Evolutionary conservation across 2,329 filamentous ascomycete genomes (phyloP), one percentile per base, ranked within the genome.

Genomic region (Chrysoporthe puriensis): DNA sequence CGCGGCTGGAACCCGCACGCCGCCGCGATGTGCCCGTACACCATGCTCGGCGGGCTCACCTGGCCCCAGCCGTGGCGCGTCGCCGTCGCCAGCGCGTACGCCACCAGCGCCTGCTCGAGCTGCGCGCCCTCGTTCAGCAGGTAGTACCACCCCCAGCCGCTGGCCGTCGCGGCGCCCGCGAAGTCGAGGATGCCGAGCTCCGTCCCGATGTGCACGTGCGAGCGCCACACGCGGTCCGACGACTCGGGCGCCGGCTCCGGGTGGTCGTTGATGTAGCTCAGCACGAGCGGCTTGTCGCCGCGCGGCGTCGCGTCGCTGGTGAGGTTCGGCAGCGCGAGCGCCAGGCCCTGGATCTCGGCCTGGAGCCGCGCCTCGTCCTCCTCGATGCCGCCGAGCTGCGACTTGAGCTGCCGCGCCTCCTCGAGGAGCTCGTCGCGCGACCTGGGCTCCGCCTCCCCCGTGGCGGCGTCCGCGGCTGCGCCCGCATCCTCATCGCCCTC

Each of bases 131-230:
- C 94, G 76, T 95, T 93, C n/a, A 93, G 84, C 13, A 99, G 88
- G 79, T 94, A 98, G 81, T 99, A 99, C 93, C 94, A 99, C 1
- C 96, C 96, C 95, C 95, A 99, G 48, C 96, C 96, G 3, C 91
- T 92, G 1, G 93, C 90, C n/a, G 87, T 89, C 1, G 90, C 90
- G 5, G 94, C 93, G 68, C 86, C 90, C 5, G 91, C 84, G 75
- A 99, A 97, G 80, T 99, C 95, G 63, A 99, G 84, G n/a, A 99
- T 85, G 44, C 90, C 90, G n/a, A 99, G 86, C 75, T 94, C 88
- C 4, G 88, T 84, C 43, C 96, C 96, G 73, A 99, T 95, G 72
- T 95, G 87, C 8, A 96, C 91, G 77, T 97, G 94, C 0, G 92
- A 95, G 54, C 88, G 85, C 86, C 86, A 90, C 7, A 86, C 80